Base-by-base conservation (phyloP, 306 rosid genomes). In the Corylus heterophylla region DNA sequence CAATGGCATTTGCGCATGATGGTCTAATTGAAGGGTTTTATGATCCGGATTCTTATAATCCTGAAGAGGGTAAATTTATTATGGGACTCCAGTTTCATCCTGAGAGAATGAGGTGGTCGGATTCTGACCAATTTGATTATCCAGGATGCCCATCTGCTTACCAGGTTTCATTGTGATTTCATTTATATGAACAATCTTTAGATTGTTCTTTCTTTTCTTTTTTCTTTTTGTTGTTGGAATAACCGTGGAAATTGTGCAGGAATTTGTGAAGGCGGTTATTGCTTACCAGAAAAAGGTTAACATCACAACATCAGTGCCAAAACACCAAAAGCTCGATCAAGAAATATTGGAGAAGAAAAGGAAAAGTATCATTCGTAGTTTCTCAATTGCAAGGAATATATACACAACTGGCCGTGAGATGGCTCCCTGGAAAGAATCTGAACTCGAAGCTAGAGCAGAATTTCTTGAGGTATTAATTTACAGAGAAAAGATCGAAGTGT, bases 11-110 rank as follows among this genome's bases (percentile, higher is more conserved):
- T 83, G 88, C 97, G 0, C 83, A 87, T 2, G 98, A 94, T 89
- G 91, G 97, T 67, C 84, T 94, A 85, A 80, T 91, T 27, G 97
- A 94, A 89, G 97, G 95, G 55, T 92, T 92, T 78, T 94, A 94
- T 76, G 97, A 94, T 42, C 92, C 93, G 0, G 98, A 91, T 85
- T 95, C 92, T 83, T 92, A 92, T 82, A 89, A 89, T 80, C 97
- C 97, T 1, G 92, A 91, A 59, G 97, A 91, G 81, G 97, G 98
- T 1, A 94, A 94, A 85, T 94, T 94, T 31, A 92, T 94, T 3
- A 94, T 94, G 98, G 97, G 97, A 2, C 90, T 94, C 64, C 98
- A 94, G 50, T 94, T 94, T 84, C 97, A 94, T 66, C 98, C 98
- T 1, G 98, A 94, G 54, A 76, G 97, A 70, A 94, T 94, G 98